Conservation (phyloP, 345 rosid genomes). For the Laguncularia racemosa region DNA sequence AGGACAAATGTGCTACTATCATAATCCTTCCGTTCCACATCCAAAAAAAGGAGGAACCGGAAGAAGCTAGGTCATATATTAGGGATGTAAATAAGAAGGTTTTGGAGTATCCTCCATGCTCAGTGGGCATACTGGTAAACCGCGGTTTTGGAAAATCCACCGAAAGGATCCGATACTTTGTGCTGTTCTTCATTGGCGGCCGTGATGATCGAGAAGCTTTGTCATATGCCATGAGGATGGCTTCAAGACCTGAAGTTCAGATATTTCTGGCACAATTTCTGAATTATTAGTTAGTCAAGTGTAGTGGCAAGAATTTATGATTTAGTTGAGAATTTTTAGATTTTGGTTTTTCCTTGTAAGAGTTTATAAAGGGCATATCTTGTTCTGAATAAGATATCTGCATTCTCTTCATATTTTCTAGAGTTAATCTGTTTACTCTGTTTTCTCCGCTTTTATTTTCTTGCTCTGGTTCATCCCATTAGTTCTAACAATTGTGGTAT, state of each 20-base stretch:
- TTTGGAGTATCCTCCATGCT: constrained; percentile 46
- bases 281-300: too few relatives aligned
- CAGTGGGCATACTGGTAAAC: constrained; percentile 64
- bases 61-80: constrained; percentile 31
- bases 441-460: too few relatives aligned
- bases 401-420: too few relatives aligned
- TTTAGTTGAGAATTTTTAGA: too few relatives aligned
- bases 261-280: too few relatives aligned
- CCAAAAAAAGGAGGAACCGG: constrained; percentile 24
- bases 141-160: constrained; percentile 37
- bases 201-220: constrained; percentile 67
- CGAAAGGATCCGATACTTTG: constrained; percentile 2
- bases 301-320: too few relatives aligned
- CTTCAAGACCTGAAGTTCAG: constrained; percentile 15
- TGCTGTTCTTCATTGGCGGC: constrained; percentile 53
- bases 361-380: too few relatives aligned
- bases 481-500: too few relatives aligned
- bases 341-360: too few relatives aligned
- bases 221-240: constrained; percentile 56
- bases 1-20: constrained; percentile 43
- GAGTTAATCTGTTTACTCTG: too few relatives aligned
- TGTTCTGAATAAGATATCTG: too few relatives aligned
- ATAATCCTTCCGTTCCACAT: constrained; percentile 57
- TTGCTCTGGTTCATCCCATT: too few relatives aligned
- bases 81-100: constrained; percentile 41